phyloP scores from a whole-genome alignment of 1,139 yeast species.

The Kurtzmaniella quercitrusa region DNA sequence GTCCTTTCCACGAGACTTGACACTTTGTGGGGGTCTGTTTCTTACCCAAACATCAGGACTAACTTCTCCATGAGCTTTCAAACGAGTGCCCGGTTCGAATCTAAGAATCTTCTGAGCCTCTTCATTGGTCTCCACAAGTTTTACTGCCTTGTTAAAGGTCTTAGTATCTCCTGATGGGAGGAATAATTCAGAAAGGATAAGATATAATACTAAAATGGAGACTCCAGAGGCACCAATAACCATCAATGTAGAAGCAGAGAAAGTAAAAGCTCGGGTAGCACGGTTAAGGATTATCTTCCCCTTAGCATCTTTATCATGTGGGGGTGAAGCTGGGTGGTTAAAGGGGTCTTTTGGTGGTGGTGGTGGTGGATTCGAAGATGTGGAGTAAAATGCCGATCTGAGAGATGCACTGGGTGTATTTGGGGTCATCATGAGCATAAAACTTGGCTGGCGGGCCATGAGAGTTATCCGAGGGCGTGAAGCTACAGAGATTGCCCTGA shows the following conservation, averaged over 20 bases:
- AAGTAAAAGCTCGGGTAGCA: conserved; percentile 54
- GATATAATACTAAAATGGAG: conserved; percentile 67
- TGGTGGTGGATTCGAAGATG: not conserved
- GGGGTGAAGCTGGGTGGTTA: conserved; percentile 16
- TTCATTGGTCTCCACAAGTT: conserved; percentile 65
- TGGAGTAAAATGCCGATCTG: not conserved
- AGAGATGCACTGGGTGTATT: not conserved
- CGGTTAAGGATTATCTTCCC: conserved; percentile 34
- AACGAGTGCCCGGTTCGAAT: conserved; percentile 50
- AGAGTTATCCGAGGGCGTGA: not conserved
- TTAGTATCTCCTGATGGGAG: conserved; percentile 91
- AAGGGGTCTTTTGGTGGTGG: not conserved
- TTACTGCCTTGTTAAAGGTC: conserved; percentile 82
- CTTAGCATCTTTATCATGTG: conserved; percentile 36
- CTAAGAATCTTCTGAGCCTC: conserved; percentile 56
- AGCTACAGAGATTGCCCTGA: not conserved
- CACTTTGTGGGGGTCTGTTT: conserved; percentile 71
- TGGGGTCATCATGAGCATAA: not conserved
- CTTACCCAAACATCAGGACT: conserved; percentile 77
- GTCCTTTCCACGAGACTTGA: conserved; percentile 55
- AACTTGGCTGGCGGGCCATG: not conserved
- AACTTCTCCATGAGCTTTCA: conserved; percentile 81
- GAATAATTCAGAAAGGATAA: conserved; percentile 71
- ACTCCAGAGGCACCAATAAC: conserved; percentile 68
- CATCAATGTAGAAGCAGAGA: conserved; percentile 50